Conservation (phyloP, 805 yeast genomes). For the Metschnikowia continentalis region DNA sequence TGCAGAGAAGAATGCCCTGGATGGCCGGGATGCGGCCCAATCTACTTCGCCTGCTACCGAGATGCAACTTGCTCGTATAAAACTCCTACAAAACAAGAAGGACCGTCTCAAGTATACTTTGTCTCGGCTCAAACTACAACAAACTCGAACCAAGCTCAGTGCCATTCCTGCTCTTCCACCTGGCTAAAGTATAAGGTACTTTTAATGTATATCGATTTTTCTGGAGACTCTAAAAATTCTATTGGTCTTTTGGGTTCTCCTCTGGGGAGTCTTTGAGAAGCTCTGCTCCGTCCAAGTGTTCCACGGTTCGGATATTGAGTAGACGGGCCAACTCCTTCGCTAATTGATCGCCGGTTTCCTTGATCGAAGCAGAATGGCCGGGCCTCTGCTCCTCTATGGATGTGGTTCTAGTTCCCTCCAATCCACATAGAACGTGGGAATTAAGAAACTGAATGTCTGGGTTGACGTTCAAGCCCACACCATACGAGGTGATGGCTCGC, state of each 20-base stretch:
- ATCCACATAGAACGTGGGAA: constrained; percentile 79
- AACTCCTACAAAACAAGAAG: constrained; percentile 39
- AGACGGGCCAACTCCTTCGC: constrained; percentile 36
- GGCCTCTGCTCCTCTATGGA: constrained; percentile 22
- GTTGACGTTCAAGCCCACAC: constrained; percentile 72
- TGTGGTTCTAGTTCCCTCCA: constrained; percentile 49
- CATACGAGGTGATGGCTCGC: constrained; percentile 83
- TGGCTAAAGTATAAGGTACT: background rate
- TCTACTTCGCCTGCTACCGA: constrained; percentile 25
- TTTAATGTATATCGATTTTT: no score
- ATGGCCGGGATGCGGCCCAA: constrained; percentile 5
- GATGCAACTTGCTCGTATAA: constrained; percentile 35
- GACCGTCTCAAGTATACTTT: constrained; percentile 41
- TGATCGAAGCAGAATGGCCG: constrained; percentile 16
- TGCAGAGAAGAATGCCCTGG: constrained; percentile 12
- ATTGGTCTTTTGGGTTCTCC: background rate
- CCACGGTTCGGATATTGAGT: constrained; percentile 30
- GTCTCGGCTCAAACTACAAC: constrained; percentile 21
- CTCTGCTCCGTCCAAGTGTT: constrained; percentile 33
- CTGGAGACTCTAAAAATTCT: background rate
- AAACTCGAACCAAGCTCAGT: constrained; percentile 14
- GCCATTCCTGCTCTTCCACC: constrained; percentile 12
- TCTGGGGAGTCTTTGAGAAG: constrained; percentile 6
- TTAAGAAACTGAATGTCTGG: constrained; percentile 74
- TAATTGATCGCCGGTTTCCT: constrained; percentile 29